These are phyloP conservation scores for Penicillium diatomitis DNA, from an alignment of 495 filamentous ascomycete genomes.

Conservation along the genomic window DNA sequence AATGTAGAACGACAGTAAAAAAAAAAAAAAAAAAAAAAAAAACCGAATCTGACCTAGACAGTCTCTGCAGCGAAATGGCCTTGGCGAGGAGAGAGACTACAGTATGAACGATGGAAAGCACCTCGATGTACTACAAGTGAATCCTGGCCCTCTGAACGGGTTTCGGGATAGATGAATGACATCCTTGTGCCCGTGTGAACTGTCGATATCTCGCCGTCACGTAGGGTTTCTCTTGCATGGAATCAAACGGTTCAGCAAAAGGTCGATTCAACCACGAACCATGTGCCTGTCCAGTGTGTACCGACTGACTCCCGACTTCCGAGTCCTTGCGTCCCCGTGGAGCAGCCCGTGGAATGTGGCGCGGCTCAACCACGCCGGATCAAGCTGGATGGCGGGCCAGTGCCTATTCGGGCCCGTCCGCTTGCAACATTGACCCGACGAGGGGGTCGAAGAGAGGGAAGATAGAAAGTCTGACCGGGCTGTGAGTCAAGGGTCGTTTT, in stretches of 20 bases:
- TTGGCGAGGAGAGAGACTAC: too few relatives aligned
- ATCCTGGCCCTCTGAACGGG: too few relatives aligned
- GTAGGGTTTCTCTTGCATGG: not conserved
- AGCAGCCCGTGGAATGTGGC: conserved; percentile 8
- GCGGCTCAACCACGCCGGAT: conserved; percentile 2
- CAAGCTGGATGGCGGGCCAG: not conserved
- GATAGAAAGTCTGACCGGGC: too few relatives aligned
- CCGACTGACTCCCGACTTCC: not conserved
- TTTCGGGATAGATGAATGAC: too few relatives aligned
- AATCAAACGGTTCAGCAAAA: too few relatives aligned
- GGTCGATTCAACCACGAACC: not conserved
- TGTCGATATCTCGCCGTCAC: not conserved
- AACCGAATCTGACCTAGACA: too few relatives aligned
- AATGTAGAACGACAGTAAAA: conserved; percentile 10
- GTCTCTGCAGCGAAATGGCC: too few relatives aligned
- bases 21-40: too few relatives aligned
- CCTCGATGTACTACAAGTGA: too few relatives aligned
- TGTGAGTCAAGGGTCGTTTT: too few relatives aligned
- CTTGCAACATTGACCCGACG: not conserved
- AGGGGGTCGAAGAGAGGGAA: too few relatives aligned
- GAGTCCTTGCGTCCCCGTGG: not conserved
- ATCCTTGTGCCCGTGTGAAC: not conserved
- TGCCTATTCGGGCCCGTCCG: not conserved
- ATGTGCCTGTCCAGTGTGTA: conserved; percentile 1
- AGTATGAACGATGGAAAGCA: too few relatives aligned